phyloP scores from a whole-genome alignment of 768 basidiomycete species.

The Boletus fagicola region DNA sequence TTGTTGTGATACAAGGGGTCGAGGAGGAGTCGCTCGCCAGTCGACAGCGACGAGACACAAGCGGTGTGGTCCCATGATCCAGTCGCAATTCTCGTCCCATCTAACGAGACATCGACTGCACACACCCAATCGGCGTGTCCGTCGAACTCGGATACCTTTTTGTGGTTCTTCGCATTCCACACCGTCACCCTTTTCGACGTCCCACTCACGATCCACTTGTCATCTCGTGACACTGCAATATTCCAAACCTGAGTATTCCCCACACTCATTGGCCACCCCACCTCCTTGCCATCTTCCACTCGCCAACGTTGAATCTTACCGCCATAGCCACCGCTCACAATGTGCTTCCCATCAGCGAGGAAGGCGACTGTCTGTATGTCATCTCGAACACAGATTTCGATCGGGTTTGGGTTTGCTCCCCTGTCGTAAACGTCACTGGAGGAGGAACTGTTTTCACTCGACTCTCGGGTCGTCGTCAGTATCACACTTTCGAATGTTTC shows the following conservation, averaged over 20 bases:
- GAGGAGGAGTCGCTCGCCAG: background rate
- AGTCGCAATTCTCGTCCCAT: background rate
- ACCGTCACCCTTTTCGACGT: too few species aligned
- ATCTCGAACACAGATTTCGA: background rate
- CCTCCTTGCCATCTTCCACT: too few species aligned
- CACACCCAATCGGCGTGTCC: background rate
- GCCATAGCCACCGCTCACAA: too few species aligned
- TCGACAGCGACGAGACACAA: constrained; percentile 8
- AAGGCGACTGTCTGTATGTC: background rate
- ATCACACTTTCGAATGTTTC: background rate
- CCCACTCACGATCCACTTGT: too few species aligned
- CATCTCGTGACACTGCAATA: too few species aligned
- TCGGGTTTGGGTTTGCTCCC: background rate
- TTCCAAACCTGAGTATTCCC: too few species aligned
- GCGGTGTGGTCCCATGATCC: background rate
- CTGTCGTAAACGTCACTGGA: too few species aligned
- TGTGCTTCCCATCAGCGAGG: background rate
- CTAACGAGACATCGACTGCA: background rate
- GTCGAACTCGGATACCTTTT: background rate
- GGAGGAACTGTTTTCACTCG: background rate
- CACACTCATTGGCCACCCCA: too few species aligned
- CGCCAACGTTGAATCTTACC: too few species aligned
- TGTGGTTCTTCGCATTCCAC: background rate
- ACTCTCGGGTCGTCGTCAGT: background rate
- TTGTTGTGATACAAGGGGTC: background rate